These are phyloP conservation scores for Trypanosoma brucei DNA, from an alignment of 208 protist genomes.

Conservation along the genomic window DNA sequence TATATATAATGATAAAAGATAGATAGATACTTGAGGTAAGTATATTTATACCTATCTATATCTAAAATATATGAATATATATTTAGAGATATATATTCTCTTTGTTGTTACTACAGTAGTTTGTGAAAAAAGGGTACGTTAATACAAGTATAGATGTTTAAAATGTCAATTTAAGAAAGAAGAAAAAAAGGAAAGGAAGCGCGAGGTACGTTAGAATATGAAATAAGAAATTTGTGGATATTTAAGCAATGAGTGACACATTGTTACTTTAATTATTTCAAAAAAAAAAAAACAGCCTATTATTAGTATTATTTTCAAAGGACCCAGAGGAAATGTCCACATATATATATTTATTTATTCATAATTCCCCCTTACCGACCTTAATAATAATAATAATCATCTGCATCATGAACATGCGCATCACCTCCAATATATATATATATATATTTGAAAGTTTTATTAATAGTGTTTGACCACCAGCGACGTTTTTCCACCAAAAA, in stretches of 20 bases:
- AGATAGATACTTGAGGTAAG: no score
- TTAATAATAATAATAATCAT: constrained; percentile 28
- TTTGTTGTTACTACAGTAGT: constrained; percentile 5
- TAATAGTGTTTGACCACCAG: no score
- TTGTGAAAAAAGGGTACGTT: constrained; percentile 1
- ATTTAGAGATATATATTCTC: background rate
- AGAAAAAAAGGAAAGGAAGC: background rate
- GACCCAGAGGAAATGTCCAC: constrained; percentile 11
- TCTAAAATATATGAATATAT: no score
- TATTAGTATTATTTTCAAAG: background rate
- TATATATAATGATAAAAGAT: no score
- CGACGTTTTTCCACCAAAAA: no score
- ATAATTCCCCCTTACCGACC: constrained; percentile 1
- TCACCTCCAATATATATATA: background rate
- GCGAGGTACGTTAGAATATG: background rate
- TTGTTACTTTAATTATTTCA: background rate
- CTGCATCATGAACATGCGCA: constrained; percentile 7
- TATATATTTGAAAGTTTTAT: no score
- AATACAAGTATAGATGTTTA: background rate
- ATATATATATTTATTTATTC: constrained; percentile 19
- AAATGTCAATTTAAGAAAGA: background rate
- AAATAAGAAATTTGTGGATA: background rate
- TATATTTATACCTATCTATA: no score
- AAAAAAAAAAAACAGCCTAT: no score
- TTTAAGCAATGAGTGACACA: background rate